phyloP scores from a whole-genome alignment of 2,329 filamentous ascomycete genomes.

The Cercospora zeina region DNA sequence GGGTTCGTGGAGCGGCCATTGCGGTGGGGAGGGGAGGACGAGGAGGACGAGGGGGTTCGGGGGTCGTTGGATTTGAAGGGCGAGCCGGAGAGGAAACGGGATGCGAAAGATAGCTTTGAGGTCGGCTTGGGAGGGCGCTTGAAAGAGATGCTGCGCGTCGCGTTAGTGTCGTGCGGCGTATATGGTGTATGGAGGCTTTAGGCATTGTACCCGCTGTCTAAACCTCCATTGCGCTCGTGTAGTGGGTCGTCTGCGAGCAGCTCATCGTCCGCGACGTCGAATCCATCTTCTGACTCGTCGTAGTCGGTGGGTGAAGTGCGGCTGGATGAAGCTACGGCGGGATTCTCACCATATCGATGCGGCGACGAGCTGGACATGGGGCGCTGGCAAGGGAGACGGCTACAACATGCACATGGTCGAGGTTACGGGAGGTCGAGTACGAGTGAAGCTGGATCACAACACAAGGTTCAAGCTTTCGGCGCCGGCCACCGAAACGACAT shows the following conservation, averaged over 20 bases:
- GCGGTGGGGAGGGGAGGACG: constrained; percentile 35
- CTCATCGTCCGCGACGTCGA: constrained; percentile 52
- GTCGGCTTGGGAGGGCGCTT: constrained; percentile 64
- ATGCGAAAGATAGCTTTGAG: constrained; percentile 41
- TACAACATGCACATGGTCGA: constrained; percentile 9
- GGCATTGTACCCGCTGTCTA: constrained; percentile 47
- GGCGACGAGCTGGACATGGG: constrained; percentile 42
- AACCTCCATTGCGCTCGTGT: constrained; percentile 43
- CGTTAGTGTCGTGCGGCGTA: constrained; percentile 17
- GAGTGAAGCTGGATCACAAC: constrained; percentile 4
- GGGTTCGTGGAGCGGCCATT: constrained; percentile 39
- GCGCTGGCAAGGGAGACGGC: constrained; percentile 26
- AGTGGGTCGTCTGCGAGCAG: constrained; percentile 41
- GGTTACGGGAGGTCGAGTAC: not conserved
- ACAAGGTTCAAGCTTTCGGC: constrained; percentile 10
- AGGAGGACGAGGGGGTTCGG: constrained; percentile 38
- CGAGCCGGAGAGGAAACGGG: constrained; percentile 48
- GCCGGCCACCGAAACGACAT: not conserved
- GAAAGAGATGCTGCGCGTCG: constrained; percentile 58
- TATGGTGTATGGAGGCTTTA: not conserved
- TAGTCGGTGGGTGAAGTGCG: constrained; percentile 42
- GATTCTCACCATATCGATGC: constrained; percentile 35
- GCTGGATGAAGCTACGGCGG: constrained; percentile 50
- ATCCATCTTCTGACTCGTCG: constrained; percentile 40
- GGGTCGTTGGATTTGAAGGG: constrained; percentile 40